These are phyloP conservation scores for Saprolegnia diclina DNA, from an alignment of 352 stramenopile species.

Conservation along the genomic window DNA sequence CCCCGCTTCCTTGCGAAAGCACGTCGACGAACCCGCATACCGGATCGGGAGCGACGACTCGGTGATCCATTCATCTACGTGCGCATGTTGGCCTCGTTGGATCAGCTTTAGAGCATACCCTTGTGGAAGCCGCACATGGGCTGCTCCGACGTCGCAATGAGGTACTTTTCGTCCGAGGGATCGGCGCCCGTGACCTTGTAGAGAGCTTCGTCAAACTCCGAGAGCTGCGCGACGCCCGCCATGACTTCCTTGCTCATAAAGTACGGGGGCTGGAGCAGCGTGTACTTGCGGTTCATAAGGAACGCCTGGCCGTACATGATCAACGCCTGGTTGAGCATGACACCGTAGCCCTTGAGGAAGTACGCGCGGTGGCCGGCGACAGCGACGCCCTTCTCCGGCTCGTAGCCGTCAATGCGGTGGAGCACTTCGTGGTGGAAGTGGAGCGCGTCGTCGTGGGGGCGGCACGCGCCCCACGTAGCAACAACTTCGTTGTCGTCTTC, in stretches of 20 bases:
- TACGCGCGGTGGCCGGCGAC: constrained; percentile 98
- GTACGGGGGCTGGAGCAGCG: constrained; percentile 98
- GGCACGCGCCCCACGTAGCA: constrained; percentile 63
- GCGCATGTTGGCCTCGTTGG: not conserved
- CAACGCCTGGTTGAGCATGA: constrained; percentile 98
- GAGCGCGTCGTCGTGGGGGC: constrained; percentile 78
- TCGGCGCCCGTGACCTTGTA: constrained; percentile 98
- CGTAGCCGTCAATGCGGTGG: constrained; percentile 98
- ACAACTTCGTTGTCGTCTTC: constrained; percentile 96
- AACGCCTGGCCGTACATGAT: constrained; percentile 99
- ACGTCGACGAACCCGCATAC: constrained; percentile 98
- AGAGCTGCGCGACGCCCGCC: constrained; percentile 96
- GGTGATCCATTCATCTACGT: constrained; percentile 70
- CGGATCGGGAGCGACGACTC: constrained; percentile 71
- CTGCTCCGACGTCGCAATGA: constrained; percentile 99
- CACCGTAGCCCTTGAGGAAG: constrained; percentile 97
- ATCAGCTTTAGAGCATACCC: constrained; percentile 37
- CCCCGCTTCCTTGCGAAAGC: constrained; percentile 99
- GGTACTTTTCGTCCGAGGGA: constrained; percentile 93
- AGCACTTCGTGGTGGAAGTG: constrained; percentile 94
- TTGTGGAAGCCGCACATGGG: constrained; percentile 99
- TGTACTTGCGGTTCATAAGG: constrained; percentile 93
- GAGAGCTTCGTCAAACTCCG: constrained; percentile 99
- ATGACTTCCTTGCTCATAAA: constrained; percentile 99
- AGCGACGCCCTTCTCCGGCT: constrained; percentile 92